Evolutionary conservation across 2,329 filamentous ascomycete genomes (phyloP).

Genomic region (Colletotrichum godetiae): DNA sequence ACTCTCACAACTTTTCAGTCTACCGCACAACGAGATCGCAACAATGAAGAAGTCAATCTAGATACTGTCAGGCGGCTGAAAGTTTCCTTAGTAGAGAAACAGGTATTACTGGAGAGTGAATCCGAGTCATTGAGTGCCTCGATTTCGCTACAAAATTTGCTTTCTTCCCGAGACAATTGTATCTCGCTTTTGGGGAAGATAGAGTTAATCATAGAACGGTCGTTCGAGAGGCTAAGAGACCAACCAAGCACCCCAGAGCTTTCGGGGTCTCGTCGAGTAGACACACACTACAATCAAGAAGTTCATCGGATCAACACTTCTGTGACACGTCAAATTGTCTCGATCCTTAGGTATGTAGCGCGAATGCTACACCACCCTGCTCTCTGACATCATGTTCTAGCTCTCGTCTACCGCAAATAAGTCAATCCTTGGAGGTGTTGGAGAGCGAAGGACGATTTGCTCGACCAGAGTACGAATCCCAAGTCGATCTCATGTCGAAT

Average conservation of each 20-base stretch:
- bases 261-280: neutral
- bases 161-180: neutral
- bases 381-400: neutral
- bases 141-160: neutral
- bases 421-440: neutral
- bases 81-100: neutral
- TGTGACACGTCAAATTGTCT: neutral
- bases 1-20: neutral
- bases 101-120: neutral
- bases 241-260: neutral
- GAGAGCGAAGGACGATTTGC: neutral
- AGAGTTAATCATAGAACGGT: neutral
- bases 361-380: neutral
- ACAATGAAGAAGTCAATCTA: neutral
- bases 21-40: neutral
- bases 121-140: no score
- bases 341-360: neutral
- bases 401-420: neutral
- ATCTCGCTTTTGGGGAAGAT: neutral
- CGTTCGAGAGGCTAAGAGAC: neutral
- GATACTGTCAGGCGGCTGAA: neutral
- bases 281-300: neutral
- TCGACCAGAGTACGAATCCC: neutral
- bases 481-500: neutral
- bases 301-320: neutral